A percentile compares a stretch with the other conserved stretches of the same genome.
Evolutionary conservation across 371 early-diverging fungal genomes (phyloP).

Genomic region (Apophysomyces elegans): DNA sequence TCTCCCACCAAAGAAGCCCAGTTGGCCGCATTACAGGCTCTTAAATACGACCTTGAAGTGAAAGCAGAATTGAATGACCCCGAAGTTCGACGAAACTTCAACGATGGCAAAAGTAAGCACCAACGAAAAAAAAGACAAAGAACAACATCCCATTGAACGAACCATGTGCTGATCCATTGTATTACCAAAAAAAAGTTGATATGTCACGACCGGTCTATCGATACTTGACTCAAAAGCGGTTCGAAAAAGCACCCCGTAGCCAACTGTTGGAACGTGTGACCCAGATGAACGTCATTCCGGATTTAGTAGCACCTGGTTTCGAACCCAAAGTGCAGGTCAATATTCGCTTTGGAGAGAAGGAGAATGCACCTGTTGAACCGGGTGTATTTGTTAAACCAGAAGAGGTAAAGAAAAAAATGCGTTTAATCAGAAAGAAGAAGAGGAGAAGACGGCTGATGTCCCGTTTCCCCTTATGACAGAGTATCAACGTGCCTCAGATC

Average conservation of each 20-base stretch:
- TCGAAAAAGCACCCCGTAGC: conserved; percentile 63
- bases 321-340: conserved; percentile 56
- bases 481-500: conserved; percentile 61
- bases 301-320: conserved; percentile 63
- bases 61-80: conserved; percentile 75
- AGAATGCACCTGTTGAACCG: conserved; percentile 50
- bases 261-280: conserved; percentile 73
- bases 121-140: conserved; percentile 50
- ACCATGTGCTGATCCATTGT: neutral
- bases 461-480: conserved; percentile 29
- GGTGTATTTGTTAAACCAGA: conserved; percentile 61
- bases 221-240: conserved; percentile 69
- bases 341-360: conserved; percentile 40
- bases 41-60: conserved; percentile 69
- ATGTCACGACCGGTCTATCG: conserved; percentile 76
- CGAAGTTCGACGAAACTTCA: conserved; percentile 71
- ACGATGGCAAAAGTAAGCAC: conserved; percentile 53
- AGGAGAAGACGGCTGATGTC: neutral
- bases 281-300: conserved; percentile 84
- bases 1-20: conserved; percentile 47
- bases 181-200: conserved; percentile 47
- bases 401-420: conserved; percentile 32
- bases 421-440: conserved; percentile 2
- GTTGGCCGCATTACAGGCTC: conserved; percentile 56
- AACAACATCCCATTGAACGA: neutral